phyloP scores from a whole-genome alignment of 176 grass and related monocot species.

The Puya raimondii region DNA sequence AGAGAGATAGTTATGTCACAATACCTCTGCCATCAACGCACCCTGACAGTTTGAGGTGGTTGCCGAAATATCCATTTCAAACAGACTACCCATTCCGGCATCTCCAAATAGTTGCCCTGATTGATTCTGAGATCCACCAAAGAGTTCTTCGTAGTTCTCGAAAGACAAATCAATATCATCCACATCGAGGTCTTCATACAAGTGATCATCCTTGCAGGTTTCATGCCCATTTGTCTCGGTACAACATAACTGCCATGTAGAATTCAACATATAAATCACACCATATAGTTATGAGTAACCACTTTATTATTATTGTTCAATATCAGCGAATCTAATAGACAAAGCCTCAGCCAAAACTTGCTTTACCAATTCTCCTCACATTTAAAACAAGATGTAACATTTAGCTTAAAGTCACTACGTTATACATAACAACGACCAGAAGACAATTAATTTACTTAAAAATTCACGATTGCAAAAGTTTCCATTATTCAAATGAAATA shows the following conservation, averaged over 20 bases:
- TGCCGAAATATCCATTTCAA: constrained; percentile 45
- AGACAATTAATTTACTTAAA: no score
- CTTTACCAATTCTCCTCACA: no score
- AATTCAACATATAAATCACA: background rate
- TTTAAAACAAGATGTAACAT: no score
- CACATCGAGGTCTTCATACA: constrained; percentile 72
- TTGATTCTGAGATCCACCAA: constrained; percentile 58
- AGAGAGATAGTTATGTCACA: background rate
- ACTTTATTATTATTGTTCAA: no score
- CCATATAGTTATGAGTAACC: background rate
- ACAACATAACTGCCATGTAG: constrained; percentile 30
- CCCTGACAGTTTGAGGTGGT: constrained; percentile 25
- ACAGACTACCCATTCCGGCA: constrained; percentile 71
- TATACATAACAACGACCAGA: no score
- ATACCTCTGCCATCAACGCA: background rate
- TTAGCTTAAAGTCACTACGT: no score
- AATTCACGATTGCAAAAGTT: no score
- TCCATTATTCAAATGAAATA: background rate
- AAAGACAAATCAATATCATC: constrained; percentile 76
- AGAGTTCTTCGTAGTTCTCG: constrained; percentile 95
- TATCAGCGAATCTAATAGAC: no score
- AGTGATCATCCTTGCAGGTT: constrained; percentile 53
- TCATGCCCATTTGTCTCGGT: constrained; percentile 34
- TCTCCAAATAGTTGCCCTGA: constrained; percentile 81
- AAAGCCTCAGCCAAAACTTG: no score